phyloP scores from a whole-genome alignment of 371 early-diverging fungal species.

The Mortierella sp. region DNA sequence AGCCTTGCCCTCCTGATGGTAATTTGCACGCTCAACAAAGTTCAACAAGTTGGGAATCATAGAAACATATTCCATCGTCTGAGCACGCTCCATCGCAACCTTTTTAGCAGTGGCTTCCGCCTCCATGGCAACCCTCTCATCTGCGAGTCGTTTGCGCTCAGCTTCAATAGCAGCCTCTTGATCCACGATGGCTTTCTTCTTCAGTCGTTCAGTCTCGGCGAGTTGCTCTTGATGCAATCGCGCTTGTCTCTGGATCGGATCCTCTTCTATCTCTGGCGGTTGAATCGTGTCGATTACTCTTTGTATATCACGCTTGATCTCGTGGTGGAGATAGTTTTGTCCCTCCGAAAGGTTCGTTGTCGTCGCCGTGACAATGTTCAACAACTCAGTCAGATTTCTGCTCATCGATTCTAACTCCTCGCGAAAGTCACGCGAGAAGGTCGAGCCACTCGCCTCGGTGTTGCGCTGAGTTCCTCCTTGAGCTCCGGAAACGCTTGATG shows the following conservation, averaged over 20 bases:
- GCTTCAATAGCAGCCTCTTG: constrained; percentile 1
- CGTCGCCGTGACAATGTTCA: constrained; percentile 1
- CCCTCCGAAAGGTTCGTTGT: constrained; percentile 2
- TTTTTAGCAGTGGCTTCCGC: background rate
- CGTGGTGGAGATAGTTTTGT: constrained; percentile 8
- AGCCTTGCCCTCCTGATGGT: background rate
- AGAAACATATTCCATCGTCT: constrained; percentile 8
- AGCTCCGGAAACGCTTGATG: too few relatives aligned
- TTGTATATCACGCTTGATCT: constrained; percentile 9
- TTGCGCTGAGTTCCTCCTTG: too few relatives aligned
- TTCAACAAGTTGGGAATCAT: constrained; percentile 20
- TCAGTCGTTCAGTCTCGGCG: background rate
- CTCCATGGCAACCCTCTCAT: constrained; percentile 1
- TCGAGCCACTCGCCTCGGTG: too few relatives aligned
- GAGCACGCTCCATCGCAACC: constrained; percentile 1
- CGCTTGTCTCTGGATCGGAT: background rate
- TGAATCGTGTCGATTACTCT: constrained; percentile 15
- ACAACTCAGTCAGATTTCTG: constrained; percentile 3
- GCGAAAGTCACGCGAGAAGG: background rate
- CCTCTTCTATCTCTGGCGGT: constrained; percentile 9
- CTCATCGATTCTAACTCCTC: constrained; percentile 22
- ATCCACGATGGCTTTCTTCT: constrained; percentile 2
- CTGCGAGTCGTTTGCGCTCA: background rate
- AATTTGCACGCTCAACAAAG: constrained; percentile 8
- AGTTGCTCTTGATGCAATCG: background rate